Evolutionary conservation across 306 rosid genomes (phyloP).

Genomic region (Begonia fuchsioides): DNA sequence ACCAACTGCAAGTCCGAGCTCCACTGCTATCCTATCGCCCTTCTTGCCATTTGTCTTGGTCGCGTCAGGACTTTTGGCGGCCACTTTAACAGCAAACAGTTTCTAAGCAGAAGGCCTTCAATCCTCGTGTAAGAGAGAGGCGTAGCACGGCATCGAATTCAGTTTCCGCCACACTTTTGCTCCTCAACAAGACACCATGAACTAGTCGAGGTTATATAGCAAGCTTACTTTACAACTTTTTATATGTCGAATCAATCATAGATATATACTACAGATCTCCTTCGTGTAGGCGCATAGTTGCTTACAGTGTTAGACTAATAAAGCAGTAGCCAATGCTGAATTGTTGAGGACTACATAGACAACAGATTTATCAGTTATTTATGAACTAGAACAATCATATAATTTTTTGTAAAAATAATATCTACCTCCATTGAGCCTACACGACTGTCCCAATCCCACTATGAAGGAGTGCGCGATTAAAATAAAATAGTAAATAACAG

Average conservation of each 20-base stretch:
- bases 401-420: no score
- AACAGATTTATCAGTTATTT: no score
- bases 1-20: slow-evolving; percentile 55
- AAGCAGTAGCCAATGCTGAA: no score
- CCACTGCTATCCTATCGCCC: slow-evolving; percentile 27
- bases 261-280: slow-evolving; percentile 30
- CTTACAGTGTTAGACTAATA: slow-evolving; percentile 42
- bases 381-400: no score
- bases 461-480: no score
- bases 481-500: no score
- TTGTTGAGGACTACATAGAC: no score
- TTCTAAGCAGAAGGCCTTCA: slow-evolving; percentile 23
- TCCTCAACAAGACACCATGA: slow-evolving; percentile 4
- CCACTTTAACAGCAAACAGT: slow-evolving; percentile 21
- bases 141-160: slow-evolving; percentile 9
- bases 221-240: background rate
- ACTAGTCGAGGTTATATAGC: background rate
- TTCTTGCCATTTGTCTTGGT: slow-evolving; percentile 18
- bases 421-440: no score
- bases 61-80: slow-evolving; percentile 29
- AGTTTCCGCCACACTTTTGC: slow-evolving; percentile 24
- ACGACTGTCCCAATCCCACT: no score
- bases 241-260: slow-evolving; percentile 24
- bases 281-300: slow-evolving; percentile 25
- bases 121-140: no score